Evolutionary conservation across 129 eudicot species (phyloP).

Genomic region (Chrysanthemum seticuspe): DNA sequence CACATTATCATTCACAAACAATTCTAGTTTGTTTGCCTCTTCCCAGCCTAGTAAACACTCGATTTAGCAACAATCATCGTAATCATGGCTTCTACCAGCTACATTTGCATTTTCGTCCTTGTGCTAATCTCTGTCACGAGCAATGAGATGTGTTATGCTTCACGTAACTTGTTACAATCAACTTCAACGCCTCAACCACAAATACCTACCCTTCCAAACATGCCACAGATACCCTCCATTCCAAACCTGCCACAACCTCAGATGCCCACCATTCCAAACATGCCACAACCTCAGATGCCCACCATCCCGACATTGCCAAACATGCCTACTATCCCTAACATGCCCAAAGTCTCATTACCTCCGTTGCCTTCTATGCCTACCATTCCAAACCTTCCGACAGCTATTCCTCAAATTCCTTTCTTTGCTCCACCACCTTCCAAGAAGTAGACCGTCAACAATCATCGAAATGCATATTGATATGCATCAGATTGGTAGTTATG

Average conservation of each 20-base stretch:
- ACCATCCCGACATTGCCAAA: conserved; percentile 10
- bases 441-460: neutral
- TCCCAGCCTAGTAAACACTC: too few species aligned
- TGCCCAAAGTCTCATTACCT: conserved; percentile 5
- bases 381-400: conserved; percentile 16
- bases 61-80: neutral
- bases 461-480: too few species aligned
- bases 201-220: conserved; percentile 3
- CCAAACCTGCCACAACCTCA: conserved; percentile 6
- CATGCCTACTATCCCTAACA: conserved; percentile 11
- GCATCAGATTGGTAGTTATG: too few species aligned
- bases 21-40: too few species aligned
- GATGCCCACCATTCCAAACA: conserved; percentile 3
- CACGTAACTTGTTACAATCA: conserved; percentile 23
- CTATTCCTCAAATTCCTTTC: conserved; percentile 14
- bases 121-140: neutral
- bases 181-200: conserved; percentile 15
- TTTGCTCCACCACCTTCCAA: conserved; percentile 25
- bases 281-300: conserved; percentile 10
- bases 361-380: conserved; percentile 18
- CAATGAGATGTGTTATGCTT: conserved; percentile 18
- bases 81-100: conserved; percentile 17
- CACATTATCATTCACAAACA: too few species aligned
- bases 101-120: conserved; percentile 11
- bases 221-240: conserved; percentile 16